Evolutionary conservation across 2,329 filamentous ascomycete genomes (phyloP).

Genomic region (Trichoderma lentiforme): DNA sequence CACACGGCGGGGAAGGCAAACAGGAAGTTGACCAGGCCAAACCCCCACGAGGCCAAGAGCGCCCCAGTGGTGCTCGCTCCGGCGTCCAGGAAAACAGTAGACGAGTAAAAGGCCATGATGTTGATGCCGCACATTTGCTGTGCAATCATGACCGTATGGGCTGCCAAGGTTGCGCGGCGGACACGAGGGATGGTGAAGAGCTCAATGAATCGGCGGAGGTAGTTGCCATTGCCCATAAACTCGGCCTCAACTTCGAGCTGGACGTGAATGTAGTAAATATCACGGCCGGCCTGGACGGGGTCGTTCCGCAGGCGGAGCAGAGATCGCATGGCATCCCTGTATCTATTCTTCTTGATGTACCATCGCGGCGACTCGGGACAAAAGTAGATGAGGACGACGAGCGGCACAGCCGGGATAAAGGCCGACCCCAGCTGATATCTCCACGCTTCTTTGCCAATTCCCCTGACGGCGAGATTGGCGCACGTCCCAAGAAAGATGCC

Average conservation of each 20-base stretch:
- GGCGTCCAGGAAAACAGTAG: conserved; percentile 57
- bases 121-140: conserved; percentile 71
- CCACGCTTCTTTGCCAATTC: conserved; percentile 47
- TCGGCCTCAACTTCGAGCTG: conserved; percentile 59
- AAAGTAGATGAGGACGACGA: conserved; percentile 57
- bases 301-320: conserved; percentile 51
- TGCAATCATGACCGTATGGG: conserved; percentile 76
- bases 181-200: conserved; percentile 67
- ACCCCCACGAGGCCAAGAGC: conserved; percentile 56
- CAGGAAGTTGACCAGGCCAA: conserved; percentile 56
- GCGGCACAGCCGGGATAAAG: conserved; percentile 57
- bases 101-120: conserved; percentile 74
- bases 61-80: conserved; percentile 55
- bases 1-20: conserved; percentile 58
- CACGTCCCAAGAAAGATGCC: conserved; percentile 61
- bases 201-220: conserved; percentile 60
- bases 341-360: conserved; percentile 64
- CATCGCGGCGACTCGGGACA: conserved; percentile 66
- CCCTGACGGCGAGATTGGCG: conserved; percentile 51
- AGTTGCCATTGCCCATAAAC: conserved; percentile 50
- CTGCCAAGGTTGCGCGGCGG: conserved; percentile 70
- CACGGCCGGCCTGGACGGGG: conserved; percentile 56
- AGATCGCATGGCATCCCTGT: conserved; percentile 57
- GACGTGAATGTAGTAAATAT: conserved; percentile 62
- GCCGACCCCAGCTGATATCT: conserved; percentile 62